A percentile compares a stretch with the other conserved stretches of the same genome.
Evolutionary conservation across 2,329 filamentous ascomycete genomes (phyloP).

Genomic region (Xylaria sp.): DNA sequence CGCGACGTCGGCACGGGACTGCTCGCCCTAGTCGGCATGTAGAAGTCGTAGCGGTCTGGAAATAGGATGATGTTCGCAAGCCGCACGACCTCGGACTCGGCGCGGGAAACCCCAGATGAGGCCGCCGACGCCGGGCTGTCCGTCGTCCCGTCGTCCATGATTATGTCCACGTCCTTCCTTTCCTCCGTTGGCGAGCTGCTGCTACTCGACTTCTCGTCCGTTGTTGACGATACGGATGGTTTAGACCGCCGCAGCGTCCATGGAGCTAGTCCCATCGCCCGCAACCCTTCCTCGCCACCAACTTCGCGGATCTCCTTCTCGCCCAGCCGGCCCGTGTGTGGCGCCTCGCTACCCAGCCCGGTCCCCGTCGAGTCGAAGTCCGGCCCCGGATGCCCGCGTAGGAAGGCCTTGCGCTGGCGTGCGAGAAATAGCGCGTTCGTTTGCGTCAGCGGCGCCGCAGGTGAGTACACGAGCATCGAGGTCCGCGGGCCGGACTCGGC

Average conservation of each 20-base stretch:
- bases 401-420: constrained; percentile 66
- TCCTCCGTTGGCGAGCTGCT: constrained; percentile 37
- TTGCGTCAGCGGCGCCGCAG: constrained; percentile 66
- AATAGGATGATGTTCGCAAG: constrained; percentile 68
- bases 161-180: constrained; percentile 40
- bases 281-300: constrained; percentile 61
- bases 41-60: constrained; percentile 62
- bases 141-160: constrained; percentile 36
- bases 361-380: constrained; percentile 66
- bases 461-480: constrained; percentile 65
- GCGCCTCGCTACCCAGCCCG: constrained; percentile 62
- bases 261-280: constrained; percentile 67
- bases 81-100: constrained; percentile 63
- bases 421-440: constrained; percentile 67
- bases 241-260: constrained; percentile 55
- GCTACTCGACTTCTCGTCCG: constrained; percentile 32
- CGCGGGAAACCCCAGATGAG: constrained; percentile 48
- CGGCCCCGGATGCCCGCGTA: constrained; percentile 63
- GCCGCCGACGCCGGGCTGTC: constrained; percentile 36
- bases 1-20: constrained; percentile 42
- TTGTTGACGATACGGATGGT: constrained; percentile 35
- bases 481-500: constrained; percentile 36
- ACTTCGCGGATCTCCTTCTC: constrained; percentile 63
- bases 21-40: constrained; percentile 54
- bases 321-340: constrained; percentile 59